phyloP scores from a whole-genome alignment of 1,139 yeast species.

The Candida sp. region DNA sequence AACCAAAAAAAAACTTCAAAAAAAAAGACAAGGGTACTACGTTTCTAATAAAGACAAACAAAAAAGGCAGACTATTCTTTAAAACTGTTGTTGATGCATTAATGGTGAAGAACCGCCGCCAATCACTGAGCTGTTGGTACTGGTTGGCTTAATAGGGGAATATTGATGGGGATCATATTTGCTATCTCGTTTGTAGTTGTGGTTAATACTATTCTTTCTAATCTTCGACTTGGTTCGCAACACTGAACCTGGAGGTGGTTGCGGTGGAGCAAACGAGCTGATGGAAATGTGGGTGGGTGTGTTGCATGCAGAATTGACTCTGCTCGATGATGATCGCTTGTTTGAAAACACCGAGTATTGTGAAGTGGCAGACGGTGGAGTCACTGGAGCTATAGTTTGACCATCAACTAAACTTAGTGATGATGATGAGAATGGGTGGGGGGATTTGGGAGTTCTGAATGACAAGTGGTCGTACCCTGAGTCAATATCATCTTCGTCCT shows the following conservation, averaged over 20 bases:
- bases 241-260: conserved; percentile 13
- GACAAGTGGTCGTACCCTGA: conserved; percentile 21
- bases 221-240: conserved; percentile 14
- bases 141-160: conserved; percentile 15
- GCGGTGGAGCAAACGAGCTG: conserved; percentile 13
- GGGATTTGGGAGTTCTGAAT: conserved; percentile 30
- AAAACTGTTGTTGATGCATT: conserved; percentile 12
- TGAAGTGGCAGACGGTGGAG: conserved; percentile 49
- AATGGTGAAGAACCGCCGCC: conserved; percentile 12
- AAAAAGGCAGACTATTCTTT: neutral
- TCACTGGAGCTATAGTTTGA: conserved; percentile 31
- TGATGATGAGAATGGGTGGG: conserved; percentile 26
- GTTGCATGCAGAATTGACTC: conserved; percentile 24
- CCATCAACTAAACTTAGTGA: conserved; percentile 25
- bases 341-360: conserved; percentile 44
- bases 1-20: neutral
- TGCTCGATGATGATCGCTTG: conserved; percentile 19
- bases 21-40: neutral
- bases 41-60: neutral
- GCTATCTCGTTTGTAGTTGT: conserved; percentile 1
- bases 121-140: conserved; percentile 7
- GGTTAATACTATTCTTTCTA: conserved; percentile 10
- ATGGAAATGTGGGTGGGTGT: conserved; percentile 29
- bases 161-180: conserved; percentile 8
- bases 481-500: conserved; percentile 10